A percentile compares a stretch with the other conserved stretches of the same genome.
phyloP scores from a whole-genome alignment of 192 early-diverging fungal genomes.

The Gaertneriomyces sp. region DNA sequence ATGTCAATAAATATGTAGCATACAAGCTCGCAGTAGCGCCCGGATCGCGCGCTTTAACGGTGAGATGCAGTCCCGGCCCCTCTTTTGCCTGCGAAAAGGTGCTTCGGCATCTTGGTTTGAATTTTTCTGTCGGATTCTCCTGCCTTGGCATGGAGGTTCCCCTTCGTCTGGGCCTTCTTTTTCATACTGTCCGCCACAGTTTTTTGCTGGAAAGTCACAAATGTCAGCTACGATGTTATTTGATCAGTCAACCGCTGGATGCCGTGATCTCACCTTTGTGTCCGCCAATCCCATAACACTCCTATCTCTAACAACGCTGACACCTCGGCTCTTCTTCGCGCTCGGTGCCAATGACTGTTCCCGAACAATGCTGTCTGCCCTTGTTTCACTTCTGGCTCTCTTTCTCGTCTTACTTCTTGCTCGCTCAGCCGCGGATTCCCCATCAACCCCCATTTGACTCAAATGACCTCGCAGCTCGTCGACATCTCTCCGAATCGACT shows the following conservation, averaged over 20 bases:
- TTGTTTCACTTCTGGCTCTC: constrained; percentile 70
- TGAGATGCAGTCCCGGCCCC: constrained; percentile 41
- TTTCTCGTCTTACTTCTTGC: constrained; percentile 66
- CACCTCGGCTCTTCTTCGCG: constrained; percentile 27
- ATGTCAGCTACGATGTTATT: background rate
- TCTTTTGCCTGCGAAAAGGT: constrained; percentile 93
- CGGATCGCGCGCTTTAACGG: constrained; percentile 23
- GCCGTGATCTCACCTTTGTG: constrained; percentile 28
- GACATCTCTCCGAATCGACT: constrained; percentile 8
- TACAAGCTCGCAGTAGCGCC: no score
- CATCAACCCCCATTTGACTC: constrained; percentile 67
- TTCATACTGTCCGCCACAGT: constrained; percentile 73
- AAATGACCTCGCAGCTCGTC: constrained; percentile 64
- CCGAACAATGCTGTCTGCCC: constrained; percentile 50
- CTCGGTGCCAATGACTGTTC: constrained; percentile 50
- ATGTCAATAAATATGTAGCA: no score
- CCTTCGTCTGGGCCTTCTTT: constrained; percentile 66
- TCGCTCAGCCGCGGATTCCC: constrained; percentile 50
- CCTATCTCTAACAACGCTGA: constrained; percentile 35
- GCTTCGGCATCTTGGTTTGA: constrained; percentile 91
- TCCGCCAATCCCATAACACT: constrained; percentile 70
- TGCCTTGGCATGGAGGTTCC: constrained; percentile 72
- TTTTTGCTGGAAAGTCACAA: constrained; percentile 39
- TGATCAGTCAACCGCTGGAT: background rate
- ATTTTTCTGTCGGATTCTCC: constrained; percentile 97